Evolutionary conservation across 1,284 basidiomycete genomes (phyloP).

Genomic region (Ustilago xerochloae): DNA sequence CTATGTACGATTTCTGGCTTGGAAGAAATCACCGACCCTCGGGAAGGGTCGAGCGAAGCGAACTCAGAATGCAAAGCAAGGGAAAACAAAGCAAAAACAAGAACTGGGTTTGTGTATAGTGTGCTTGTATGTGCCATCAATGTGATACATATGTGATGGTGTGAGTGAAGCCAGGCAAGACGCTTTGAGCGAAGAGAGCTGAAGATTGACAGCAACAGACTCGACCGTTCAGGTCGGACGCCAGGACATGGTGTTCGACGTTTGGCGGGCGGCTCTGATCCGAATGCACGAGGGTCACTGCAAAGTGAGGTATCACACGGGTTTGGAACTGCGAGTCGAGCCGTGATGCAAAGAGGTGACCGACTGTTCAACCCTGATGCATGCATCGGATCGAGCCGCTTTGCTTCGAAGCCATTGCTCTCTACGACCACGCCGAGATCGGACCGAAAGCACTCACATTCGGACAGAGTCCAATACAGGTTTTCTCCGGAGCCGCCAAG

Average conservation of each 20-base stretch:
- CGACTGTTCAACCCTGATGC: background rate
- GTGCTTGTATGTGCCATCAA: background rate
- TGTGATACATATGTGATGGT: background rate
- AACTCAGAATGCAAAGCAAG: constrained; percentile 22
- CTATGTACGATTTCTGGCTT: constrained; percentile 21
- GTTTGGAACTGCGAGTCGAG: background rate
- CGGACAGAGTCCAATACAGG: no score
- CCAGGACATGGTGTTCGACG: no score
- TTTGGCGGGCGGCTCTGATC: background rate
- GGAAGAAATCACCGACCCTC: constrained; percentile 21
- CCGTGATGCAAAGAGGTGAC: background rate
- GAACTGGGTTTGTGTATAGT: no score
- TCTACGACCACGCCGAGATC: background rate
- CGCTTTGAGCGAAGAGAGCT: background rate
- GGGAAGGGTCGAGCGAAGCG: constrained; percentile 35
- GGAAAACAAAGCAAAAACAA: constrained; percentile 10
- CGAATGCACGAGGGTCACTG: background rate
- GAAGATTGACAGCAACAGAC: background rate
- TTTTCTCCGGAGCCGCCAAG: no score
- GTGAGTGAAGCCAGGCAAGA: background rate
- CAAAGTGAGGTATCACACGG: background rate
- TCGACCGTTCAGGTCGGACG: no score
- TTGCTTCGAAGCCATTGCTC: background rate
- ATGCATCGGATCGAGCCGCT: background rate
- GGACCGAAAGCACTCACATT: no score